A percentile compares a stretch with the other conserved stretches of the same genome.
phyloP scores from a whole-genome alignment of 192 early-diverging fungal genomes.

The Podila horticola region DNA sequence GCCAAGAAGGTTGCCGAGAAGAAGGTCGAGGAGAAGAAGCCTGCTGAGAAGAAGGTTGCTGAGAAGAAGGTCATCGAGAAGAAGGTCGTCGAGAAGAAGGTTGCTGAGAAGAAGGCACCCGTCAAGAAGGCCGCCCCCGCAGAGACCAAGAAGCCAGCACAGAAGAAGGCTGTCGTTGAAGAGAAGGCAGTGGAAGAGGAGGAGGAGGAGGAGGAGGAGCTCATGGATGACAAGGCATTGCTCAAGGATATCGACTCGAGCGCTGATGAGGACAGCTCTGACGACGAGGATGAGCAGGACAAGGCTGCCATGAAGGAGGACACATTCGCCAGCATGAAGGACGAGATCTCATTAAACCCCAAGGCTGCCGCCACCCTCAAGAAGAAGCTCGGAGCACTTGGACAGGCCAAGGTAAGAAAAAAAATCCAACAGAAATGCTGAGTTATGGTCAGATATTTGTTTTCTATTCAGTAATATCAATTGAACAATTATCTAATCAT shows the following conservation, averaged over 20 bases:
- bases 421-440: not conserved
- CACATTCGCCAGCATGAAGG: conserved; percentile 50
- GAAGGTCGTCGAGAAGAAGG: conserved; percentile 52
- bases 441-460: not conserved
- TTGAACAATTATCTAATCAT: not conserved
- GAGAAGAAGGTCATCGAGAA: conserved; percentile 43
- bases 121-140: conserved; percentile 14
- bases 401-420: conserved; percentile 28
- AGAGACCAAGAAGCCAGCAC: conserved; percentile 25
- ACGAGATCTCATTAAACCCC: conserved; percentile 52
- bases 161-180: conserved; percentile 38
- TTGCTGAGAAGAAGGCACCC: conserved; percentile 15
- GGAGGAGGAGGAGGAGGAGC: conserved; percentile 45
- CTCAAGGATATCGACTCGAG: conserved; percentile 54
- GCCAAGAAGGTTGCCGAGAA: conserved; percentile 34
- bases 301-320: conserved; percentile 49
- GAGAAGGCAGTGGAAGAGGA: conserved; percentile 53
- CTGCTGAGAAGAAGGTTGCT: conserved; percentile 2
- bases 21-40: conserved; percentile 21
- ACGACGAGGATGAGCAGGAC: conserved; percentile 45
- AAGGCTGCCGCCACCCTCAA: conserved; percentile 36
- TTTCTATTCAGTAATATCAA: not conserved
- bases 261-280: conserved; percentile 42
- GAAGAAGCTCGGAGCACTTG: conserved; percentile 37
- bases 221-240: conserved; percentile 56